Conservation (phyloP, 192 early-diverging fungal genomes). For the Chytriomyces sp. region DNA sequence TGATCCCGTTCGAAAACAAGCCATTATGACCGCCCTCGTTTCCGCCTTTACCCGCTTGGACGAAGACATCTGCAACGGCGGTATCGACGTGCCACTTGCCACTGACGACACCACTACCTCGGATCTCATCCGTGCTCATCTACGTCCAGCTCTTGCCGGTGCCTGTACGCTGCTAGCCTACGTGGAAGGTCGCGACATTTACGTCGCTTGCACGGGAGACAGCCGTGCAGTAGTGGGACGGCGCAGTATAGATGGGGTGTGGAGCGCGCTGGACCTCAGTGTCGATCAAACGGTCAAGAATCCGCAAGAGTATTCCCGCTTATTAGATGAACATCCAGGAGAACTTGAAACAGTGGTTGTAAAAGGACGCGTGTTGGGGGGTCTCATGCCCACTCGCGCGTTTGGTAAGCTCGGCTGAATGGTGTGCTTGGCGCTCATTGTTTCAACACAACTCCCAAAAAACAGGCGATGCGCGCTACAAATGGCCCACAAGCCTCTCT, state of each 20-base stretch:
- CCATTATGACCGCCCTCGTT: constrained; percentile 41
- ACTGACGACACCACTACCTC: background rate
- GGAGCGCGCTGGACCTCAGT: constrained; percentile 34
- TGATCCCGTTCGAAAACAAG: constrained; percentile 22
- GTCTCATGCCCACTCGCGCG: constrained; percentile 56
- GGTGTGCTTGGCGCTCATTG: no score
- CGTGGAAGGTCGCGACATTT: constrained; percentile 50
- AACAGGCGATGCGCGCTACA: constrained; percentile 52
- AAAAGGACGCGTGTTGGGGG: constrained; percentile 51
- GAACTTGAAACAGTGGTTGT: constrained; percentile 48
- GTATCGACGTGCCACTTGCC: constrained; percentile 25
- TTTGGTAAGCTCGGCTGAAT: constrained; percentile 45
- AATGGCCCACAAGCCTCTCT: constrained; percentile 44
- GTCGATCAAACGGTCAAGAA: constrained; percentile 51
- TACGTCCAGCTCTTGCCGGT: constrained; percentile 45
- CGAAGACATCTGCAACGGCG: constrained; percentile 49
- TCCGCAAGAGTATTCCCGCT: constrained; percentile 46
- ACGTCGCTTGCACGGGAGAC: constrained; percentile 56
- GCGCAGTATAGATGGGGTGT: constrained; percentile 32
- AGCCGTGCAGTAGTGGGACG: constrained; percentile 49
- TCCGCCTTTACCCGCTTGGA: constrained; percentile 50
- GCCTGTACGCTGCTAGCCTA: constrained; percentile 54
- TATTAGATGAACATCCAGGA: constrained; percentile 58
- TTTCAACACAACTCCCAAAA: background rate
- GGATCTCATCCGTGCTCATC: constrained; percentile 7